A percentile compares a stretch with the other conserved stretches of the same genome.
Evolutionary conservation across 768 basidiomycete genomes (phyloP).

Genomic region (Phanerochaete sordida): DNA sequence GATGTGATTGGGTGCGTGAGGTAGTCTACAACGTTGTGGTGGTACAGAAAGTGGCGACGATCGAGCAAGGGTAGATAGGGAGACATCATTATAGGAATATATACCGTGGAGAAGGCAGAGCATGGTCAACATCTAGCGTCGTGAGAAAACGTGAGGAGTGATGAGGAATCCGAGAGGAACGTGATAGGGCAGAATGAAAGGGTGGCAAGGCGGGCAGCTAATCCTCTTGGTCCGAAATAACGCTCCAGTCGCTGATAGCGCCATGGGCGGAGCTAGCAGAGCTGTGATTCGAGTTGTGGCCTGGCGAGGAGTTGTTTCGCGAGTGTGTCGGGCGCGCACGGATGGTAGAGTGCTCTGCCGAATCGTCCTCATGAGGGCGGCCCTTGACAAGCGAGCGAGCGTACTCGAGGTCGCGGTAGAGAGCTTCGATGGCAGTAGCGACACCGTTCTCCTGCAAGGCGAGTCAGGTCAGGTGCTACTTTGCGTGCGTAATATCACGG

Average conservation of each 20-base stretch:
- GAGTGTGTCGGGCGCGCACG: slow-evolving; percentile 18
- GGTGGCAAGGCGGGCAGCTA: background rate
- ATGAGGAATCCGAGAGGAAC: too few species aligned
- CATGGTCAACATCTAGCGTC: background rate
- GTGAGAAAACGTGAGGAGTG: background rate
- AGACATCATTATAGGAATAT: background rate
- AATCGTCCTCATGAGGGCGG: slow-evolving; percentile 23
- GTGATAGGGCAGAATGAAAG: too few species aligned
- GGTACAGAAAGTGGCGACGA: background rate
- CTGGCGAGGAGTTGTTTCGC: slow-evolving; percentile 12
- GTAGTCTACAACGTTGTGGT: background rate
- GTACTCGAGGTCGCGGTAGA: slow-evolving; percentile 96
- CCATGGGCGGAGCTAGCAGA: slow-evolving; percentile 36
- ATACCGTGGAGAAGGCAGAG: background rate
- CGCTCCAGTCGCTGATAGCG: slow-evolving; percentile 80
- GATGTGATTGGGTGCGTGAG: background rate
- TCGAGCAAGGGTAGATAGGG: background rate
- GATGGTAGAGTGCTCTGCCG: slow-evolving; percentile 33
- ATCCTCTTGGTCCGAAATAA: slow-evolving; percentile 77
- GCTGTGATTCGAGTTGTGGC: slow-evolving; percentile 19
- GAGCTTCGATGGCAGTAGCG: slow-evolving; percentile 85
- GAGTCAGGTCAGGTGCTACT: background rate
- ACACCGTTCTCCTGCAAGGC: slow-evolving; percentile 86
- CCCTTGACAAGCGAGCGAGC: slow-evolving; percentile 84
- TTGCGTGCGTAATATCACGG: background rate